These are phyloP conservation scores for Aspergillus sojae DNA, from an alignment of 2,329 filamentous ascomycete genomes.

Conservation along the genomic window DNA sequence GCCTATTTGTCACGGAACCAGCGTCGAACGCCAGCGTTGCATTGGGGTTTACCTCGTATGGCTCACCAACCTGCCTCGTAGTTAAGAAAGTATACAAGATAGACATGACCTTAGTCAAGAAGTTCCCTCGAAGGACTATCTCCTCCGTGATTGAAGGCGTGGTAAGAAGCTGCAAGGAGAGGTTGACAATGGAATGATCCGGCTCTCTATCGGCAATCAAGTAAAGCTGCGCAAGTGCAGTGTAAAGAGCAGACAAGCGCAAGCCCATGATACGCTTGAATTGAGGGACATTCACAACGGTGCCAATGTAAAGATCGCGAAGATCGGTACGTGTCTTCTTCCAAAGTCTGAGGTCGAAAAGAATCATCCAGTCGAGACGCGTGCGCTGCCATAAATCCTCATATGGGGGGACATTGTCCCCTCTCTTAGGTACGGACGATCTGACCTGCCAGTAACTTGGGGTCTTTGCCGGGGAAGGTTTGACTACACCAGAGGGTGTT, in stretches of 20 bases:
- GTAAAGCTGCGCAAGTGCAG: conserved; percentile 88
- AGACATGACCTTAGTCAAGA: conserved; percentile 90
- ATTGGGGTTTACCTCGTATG: conserved; percentile 81
- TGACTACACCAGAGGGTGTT: conserved; percentile 65
- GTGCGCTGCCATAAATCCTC: conserved; percentile 90
- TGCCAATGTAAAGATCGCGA: conserved; percentile 92
- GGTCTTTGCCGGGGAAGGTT: conserved; percentile 49
- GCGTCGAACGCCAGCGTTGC: conserved; percentile 91
- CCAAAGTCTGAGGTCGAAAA: conserved; percentile 95
- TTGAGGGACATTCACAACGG: conserved; percentile 89
- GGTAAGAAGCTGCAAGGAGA: conserved; percentile 94
- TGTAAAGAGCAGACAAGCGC: conserved; percentile 94
- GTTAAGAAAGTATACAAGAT: conserved; percentile 98
- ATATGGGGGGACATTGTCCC: conserved; percentile 66
- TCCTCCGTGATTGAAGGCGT: conserved; percentile 96
- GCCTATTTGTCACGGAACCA: conserved; percentile 89
- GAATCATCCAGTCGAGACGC: conserved; percentile 87
- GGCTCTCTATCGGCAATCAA: conserved; percentile 94
- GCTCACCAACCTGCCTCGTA: conserved; percentile 91
- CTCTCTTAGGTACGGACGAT: conserved; percentile 68
- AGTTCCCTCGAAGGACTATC: conserved; percentile 92
- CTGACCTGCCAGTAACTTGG: conserved; percentile 85
- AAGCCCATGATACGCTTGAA: conserved; percentile 94
- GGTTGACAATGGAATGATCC: conserved; percentile 97
- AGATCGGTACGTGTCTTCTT: conserved; percentile 91